phyloP scores from a whole-genome alignment of 176 grass and related monocot genomes.

The Zoysia japonica region DNA sequence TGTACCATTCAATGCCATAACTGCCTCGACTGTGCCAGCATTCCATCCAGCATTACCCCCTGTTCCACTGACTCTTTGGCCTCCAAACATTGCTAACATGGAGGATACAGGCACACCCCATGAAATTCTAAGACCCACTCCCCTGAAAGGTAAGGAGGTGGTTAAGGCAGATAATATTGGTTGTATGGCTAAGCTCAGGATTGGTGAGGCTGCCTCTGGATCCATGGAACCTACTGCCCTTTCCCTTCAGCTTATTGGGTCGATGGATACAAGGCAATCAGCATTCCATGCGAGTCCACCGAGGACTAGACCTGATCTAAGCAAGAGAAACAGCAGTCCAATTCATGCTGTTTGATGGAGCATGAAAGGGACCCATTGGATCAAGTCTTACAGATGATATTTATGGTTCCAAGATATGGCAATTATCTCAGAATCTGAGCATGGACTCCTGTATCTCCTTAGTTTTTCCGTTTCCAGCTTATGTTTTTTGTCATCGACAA shows the following conservation, averaged over 20 bases:
- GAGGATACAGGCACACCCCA: conserved; percentile 40
- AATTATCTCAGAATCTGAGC: conserved; percentile 28
- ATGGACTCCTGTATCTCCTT: conserved; percentile 41
- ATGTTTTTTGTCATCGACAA: conserved; percentile 27
- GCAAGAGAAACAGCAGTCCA: conserved; percentile 63
- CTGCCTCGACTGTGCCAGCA: conserved; percentile 28
- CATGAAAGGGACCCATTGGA: conserved; percentile 18
- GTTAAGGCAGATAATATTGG: conserved; percentile 67
- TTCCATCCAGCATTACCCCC: conserved; percentile 59
- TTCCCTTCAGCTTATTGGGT: conserved; percentile 67
- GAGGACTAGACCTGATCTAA: conserved; percentile 56
- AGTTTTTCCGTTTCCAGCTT: conserved; percentile 39
- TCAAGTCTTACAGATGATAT: conserved; percentile 36
- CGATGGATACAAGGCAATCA: conserved; percentile 56
- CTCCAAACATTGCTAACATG: conserved; percentile 41
- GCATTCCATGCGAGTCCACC: conserved; percentile 70
- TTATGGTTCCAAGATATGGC: neutral
- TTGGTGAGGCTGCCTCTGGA: conserved; percentile 48
- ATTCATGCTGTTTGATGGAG: conserved; percentile 79
- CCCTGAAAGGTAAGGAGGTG: conserved; percentile 54
- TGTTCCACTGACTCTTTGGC: conserved; percentile 52
- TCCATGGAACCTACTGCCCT: conserved; percentile 58
- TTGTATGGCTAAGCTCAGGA: conserved; percentile 82
- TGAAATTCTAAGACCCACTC: conserved; percentile 69
- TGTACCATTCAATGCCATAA: conserved; percentile 25